Evolutionary conservation across 2,329 filamentous ascomycete genomes (phyloP), one percentile per base, ranked within the genome.

Genomic region (Bipolaris gigantea): DNA sequence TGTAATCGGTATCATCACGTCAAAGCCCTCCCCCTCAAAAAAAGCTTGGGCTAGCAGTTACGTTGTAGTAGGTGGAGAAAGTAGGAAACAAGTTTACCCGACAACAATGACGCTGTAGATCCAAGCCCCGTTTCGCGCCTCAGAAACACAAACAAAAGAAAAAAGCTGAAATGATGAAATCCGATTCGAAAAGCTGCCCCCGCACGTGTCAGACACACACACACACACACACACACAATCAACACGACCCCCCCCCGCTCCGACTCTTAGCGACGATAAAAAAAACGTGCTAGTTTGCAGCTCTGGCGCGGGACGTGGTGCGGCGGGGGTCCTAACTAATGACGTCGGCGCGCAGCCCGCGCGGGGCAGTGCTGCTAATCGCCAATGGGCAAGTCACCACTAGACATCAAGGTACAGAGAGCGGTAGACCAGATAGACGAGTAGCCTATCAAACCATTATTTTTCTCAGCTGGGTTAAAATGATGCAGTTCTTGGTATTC

Each of bases 1-100:
- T 42, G 93, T 97, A 73, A 97, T 89, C 4, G 92, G 92, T 63
- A 92, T 94, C 69, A 71, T 73, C 46, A 45, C 47, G 47, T 48
- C 27, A 30, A 30, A 30, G 27, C 33, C 7, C 25, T 2, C 25
- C 25, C 23, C 5, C n/a, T n/a, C n/a, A 23, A 9, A 10, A 36
- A 34, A 23, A 13, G 30, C 36, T 10, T 27, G 18, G 27, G 33
- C 25, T 7, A 25, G 16, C 38, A 16, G 40, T 15, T 30, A 30
- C 27, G 40, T 42, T 42, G 23, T 32, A 10, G 23, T 30, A 30
- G 1, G 27, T 30, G 1, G 27, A 30, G 27, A 30, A 7, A 21
- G 5, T 21, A 45, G 30, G 9, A 30, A 43, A 32, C 40, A 42
- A 43, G n/a, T 15, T 19, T 21, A 25, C 3, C 10, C 21, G 9